A percentile compares a stretch with the other conserved stretches of the same genome.
Evolutionary conservation across 2,329 filamentous ascomycete species (phyloP).

Genomic region (Aspergillus uvarum): DNA sequence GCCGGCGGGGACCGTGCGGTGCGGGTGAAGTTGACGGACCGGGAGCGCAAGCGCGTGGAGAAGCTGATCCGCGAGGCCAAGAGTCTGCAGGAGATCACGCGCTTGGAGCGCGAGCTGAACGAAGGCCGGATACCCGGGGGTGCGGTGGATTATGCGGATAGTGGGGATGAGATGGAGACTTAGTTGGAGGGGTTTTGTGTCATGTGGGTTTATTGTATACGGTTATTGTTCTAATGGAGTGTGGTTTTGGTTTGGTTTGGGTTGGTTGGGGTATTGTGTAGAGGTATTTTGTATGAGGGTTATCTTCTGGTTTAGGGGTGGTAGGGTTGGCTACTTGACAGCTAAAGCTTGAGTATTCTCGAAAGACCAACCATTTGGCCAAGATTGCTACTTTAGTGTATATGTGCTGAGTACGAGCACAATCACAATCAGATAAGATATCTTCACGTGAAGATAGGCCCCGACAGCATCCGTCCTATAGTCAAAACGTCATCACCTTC

Average conservation of each 20-base stretch:
- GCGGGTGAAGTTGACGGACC: conserved; percentile 79
- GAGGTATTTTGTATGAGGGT: neutral
- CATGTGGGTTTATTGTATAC: neutral
- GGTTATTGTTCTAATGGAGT: neutral
- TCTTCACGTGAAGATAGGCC: no score
- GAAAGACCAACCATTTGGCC: no score
- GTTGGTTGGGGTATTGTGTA: conserved; percentile 4
- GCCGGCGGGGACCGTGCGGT: conserved; percentile 60
- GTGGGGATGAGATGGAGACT: conserved; percentile 38
- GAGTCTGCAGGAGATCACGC: conserved; percentile 84
- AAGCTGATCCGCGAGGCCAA: conserved; percentile 85
- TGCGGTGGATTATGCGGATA: conserved; percentile 39
- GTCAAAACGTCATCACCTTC: no score
- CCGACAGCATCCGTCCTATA: no score
- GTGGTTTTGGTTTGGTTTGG: neutral
- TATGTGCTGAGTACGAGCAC: no score
- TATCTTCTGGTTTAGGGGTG: no score
- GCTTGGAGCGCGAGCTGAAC: conserved; percentile 85
- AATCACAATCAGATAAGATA: no score
- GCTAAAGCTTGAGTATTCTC: no score
- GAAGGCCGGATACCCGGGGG: conserved; percentile 81
- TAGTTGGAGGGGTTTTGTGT: conserved; percentile 29
- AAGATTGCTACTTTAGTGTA: no score
- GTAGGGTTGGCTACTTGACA: no score
- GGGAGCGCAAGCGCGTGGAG: conserved; percentile 81